Evolutionary conservation across 2,329 filamentous ascomycete genomes (phyloP), one percentile per base, ranked within the genome.

Genomic region (Lachnellula subtilissima): DNA sequence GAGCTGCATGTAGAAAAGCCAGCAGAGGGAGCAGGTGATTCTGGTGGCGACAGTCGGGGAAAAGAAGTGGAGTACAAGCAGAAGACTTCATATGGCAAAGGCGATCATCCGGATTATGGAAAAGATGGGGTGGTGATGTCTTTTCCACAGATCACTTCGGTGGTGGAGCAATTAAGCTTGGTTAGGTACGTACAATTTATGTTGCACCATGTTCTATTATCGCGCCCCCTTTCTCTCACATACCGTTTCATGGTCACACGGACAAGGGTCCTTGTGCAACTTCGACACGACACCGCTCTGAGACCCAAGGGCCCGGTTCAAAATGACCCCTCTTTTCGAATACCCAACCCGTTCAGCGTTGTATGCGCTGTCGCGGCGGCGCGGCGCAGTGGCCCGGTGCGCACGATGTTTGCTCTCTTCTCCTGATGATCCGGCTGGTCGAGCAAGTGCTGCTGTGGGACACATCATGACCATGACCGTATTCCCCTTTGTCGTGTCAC

Each of bases 1-100:
- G 88, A 94, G 69, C 73, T 97, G 54, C 90, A 95, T 70, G 83
- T 92, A 15, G 91, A 94, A 67, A 88, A 78, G 58, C 68, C 70
- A 7, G 71, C 71, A 57, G 77, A 72, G 59, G 55, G 54, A 14
- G 56, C 56, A 57, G 63, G 65, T 57, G 66, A 72, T 49, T 51
- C 67, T 47, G 67, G 73, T 14, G 67, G 73, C 15, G 67, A 72
- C 22, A 74, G 76, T 5, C 75, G 78, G 60, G 75, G 77, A 55
- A 82, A 83, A 62, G 79, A 80, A 58, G 75, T 76, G 49, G 79
- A 79, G 45, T 85, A 80, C 74, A 87, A 87, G 67, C 76, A 77
- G 58, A 78, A 78, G 66, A 87, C 82, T 7, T 74, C 75, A n/a
- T 74, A 75, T 22, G 74, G 74, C 40, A 78, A 76, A 66, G 81